phyloP scores from a whole-genome alignment of 345 rosid genomes.

The Eucalyptus erythrocorys region DNA sequence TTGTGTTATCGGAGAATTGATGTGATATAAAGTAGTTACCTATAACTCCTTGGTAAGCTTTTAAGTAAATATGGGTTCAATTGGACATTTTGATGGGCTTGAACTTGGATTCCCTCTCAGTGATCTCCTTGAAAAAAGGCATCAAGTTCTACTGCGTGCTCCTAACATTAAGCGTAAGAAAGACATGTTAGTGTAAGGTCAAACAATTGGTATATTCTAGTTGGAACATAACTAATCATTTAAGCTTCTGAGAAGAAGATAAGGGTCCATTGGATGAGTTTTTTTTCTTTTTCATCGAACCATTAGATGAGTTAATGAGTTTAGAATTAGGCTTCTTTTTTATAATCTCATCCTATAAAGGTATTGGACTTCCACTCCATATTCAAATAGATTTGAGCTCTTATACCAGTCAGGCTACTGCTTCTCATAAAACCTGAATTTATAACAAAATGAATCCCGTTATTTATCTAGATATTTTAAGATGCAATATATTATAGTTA shows the following conservation, averaged over 20 bases:
- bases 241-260: background rate
- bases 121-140: too few relatives aligned
- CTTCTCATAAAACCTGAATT: background rate
- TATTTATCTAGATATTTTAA: background rate
- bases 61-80: too few relatives aligned
- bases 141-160: fast-evolving
- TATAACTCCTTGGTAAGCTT: too few relatives aligned
- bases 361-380: background rate
- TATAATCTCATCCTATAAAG: background rate
- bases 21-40: too few relatives aligned
- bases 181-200: background rate
- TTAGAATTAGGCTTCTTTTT: background rate
- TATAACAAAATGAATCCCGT: background rate
- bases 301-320: background rate
- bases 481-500: background rate
- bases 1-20: too few relatives aligned
- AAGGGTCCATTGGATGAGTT: background rate
- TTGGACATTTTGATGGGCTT: too few relatives aligned
- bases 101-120: too few relatives aligned
- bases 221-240: background rate
- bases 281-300: too few relatives aligned
- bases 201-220: background rate
- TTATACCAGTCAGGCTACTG: background rate
- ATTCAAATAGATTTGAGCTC: background rate
- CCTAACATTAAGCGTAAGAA: background rate